Conservation (phyloP, 176 grass and related monocot species). For the Lolium rigidum region DNA sequence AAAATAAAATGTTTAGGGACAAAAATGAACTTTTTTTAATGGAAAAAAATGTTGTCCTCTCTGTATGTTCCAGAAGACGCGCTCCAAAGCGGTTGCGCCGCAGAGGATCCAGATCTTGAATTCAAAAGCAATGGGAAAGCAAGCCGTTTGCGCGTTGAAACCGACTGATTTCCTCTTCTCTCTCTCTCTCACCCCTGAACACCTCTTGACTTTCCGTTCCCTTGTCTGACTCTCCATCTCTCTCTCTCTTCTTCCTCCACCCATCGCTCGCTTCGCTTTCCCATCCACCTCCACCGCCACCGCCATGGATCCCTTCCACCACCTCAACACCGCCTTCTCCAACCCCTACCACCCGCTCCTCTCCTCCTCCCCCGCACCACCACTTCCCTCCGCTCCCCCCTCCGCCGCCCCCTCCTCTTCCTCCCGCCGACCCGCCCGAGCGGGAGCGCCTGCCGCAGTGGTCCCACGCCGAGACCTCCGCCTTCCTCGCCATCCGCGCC, state of each 20-base stretch:
- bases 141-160: conserved; percentile 91
- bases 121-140: conserved; percentile 82
- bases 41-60: neutral
- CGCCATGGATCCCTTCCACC: conserved; percentile 82
- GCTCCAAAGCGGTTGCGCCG: neutral
- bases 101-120: conserved; percentile 60
- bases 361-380: conserved; percentile 34
- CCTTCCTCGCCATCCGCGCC: conserved; percentile 79
- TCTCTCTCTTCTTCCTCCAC: neutral
- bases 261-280: conserved; percentile 26
- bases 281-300: neutral
- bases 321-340: conserved; percentile 67
- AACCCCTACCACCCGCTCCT: conserved; percentile 65
- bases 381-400: neutral
- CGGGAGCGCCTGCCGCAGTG: conserved; percentile 91
- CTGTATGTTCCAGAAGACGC: neutral
- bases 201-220: conserved; percentile 38
- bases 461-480: conserved; percentile 76
- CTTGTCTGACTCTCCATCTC: neutral
- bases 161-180: conserved; percentile 26
- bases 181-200: neutral
- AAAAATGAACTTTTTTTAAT: neutral
- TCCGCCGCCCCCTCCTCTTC: neutral
- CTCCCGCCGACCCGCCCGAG: conserved; percentile 2
- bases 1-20: neutral